Evolutionary conservation across 495 filamentous ascomycete species (phyloP).

Genomic region (Alectoria sarmentosa): DNA sequence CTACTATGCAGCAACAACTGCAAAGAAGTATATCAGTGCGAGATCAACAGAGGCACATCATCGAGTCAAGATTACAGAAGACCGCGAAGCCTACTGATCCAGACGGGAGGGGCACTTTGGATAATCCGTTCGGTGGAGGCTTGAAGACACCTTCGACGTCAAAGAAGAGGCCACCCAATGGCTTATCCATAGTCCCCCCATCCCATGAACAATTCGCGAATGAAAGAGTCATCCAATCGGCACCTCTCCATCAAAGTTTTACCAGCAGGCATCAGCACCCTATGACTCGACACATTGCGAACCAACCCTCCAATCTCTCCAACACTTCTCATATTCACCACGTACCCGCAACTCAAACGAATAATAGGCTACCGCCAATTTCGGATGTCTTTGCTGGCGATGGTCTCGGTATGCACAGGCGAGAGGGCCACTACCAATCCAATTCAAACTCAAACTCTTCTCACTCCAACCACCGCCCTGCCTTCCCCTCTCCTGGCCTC

Average conservation of each 20-base stretch:
- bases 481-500: slow-evolving; percentile 73
- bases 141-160: slow-evolving; percentile 60
- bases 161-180: slow-evolving; percentile 77
- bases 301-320: slow-evolving; percentile 78
- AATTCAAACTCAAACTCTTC: slow-evolving; percentile 53
- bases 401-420: slow-evolving; percentile 55
- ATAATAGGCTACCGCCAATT: slow-evolving; percentile 89
- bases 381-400: slow-evolving; percentile 88
- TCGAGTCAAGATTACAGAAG: slow-evolving; percentile 84
- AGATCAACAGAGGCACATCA: slow-evolving; percentile 91
- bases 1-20: slow-evolving; percentile 90
- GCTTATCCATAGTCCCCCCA: slow-evolving; percentile 90
- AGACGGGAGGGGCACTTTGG: slow-evolving; percentile 47
- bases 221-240: slow-evolving; percentile 94
- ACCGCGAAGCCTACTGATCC: slow-evolving; percentile 69
- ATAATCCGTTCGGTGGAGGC: slow-evolving; percentile 48
- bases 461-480: slow-evolving; percentile 58
- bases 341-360: slow-evolving; percentile 78
- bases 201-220: slow-evolving; percentile 93
- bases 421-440: slow-evolving; percentile 38
- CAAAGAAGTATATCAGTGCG: slow-evolving; percentile 89
- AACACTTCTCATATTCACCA: slow-evolving; percentile 90
- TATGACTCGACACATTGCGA: slow-evolving; percentile 72
- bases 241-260: slow-evolving; percentile 91
- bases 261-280: slow-evolving; percentile 83